Evolutionary conservation across 495 filamentous ascomycete species (phyloP).

Genomic region (Penicillium chermesinum): DNA sequence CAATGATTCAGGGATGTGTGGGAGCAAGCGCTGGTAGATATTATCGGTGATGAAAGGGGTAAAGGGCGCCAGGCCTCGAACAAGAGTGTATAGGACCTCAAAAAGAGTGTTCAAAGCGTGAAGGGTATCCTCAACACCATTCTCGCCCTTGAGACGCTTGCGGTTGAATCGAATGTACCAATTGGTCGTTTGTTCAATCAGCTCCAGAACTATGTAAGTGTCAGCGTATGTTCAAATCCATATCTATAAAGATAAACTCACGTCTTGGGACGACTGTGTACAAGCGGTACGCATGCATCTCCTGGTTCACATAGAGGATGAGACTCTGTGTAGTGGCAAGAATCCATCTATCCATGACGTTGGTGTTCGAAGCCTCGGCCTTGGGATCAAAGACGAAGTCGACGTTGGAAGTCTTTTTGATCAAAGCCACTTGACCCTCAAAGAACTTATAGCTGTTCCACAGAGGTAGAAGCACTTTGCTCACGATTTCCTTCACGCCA

Average conservation of each 20-base stretch:
- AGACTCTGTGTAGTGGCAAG: constrained; percentile 89
- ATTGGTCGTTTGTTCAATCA: constrained; percentile 95
- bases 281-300: constrained; percentile 87
- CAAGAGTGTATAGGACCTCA: constrained; percentile 87
- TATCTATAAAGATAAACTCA: too few relatives aligned
- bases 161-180: constrained; percentile 99
- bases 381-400: constrained; percentile 78
- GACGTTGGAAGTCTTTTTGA: constrained; percentile 81
- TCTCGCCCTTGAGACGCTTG: constrained; percentile 89
- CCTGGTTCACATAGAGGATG: constrained; percentile 86
- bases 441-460: constrained; percentile 99
- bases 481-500: constrained; percentile 93
- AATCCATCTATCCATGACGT: constrained; percentile 98
- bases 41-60: constrained; percentile 93
- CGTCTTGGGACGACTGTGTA: constrained; percentile 92
- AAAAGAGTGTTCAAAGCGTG: constrained; percentile 96
- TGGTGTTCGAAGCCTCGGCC: constrained; percentile 67
- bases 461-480: constrained; percentile 86
- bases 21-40: constrained; percentile 84
- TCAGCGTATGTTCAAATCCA: too few relatives aligned
- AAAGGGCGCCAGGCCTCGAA: constrained; percentile 85
- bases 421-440: constrained; percentile 83
- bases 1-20: constrained; percentile 63
- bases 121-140: constrained; percentile 78
- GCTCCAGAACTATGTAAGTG: too few relatives aligned